Percentiles rank a stretch among this genome's conserved stretches.
Evolutionary conservation across 495 filamentous ascomycete genomes (phyloP).

Genomic region (Cenococcum geophilum): DNA sequence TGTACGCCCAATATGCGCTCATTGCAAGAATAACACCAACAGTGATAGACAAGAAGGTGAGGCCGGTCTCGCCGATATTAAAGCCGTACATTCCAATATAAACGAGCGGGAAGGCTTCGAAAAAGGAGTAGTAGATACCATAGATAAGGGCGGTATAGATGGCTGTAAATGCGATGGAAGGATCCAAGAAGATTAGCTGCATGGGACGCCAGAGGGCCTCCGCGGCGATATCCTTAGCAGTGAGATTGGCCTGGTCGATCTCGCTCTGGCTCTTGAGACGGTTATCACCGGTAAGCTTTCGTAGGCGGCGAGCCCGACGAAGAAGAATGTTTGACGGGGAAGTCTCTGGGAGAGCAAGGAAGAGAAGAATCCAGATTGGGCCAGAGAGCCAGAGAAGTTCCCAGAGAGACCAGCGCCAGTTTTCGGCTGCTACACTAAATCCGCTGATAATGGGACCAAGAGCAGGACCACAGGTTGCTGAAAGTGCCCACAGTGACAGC

Average conservation of each 20-base stretch:
- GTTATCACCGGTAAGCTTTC: slow-evolving; percentile 36
- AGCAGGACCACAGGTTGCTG: slow-evolving; percentile 45
- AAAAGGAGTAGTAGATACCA: slow-evolving; percentile 65
- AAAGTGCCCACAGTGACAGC: slow-evolving; percentile 49
- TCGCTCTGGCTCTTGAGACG: slow-evolving; percentile 35
- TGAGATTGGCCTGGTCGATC: slow-evolving; percentile 44
- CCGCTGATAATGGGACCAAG: slow-evolving; percentile 59
- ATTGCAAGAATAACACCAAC: slow-evolving; percentile 52
- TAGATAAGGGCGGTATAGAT: slow-evolving; percentile 59
- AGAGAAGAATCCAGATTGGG: slow-evolving; percentile 45
- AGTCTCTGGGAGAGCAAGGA: slow-evolving; percentile 54
- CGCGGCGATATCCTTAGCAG: slow-evolving; percentile 43
- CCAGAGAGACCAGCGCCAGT: slow-evolving; percentile 42
- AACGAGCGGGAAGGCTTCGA: slow-evolving; percentile 69
- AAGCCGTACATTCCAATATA: slow-evolving; percentile 59
- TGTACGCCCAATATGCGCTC: slow-evolving; percentile 47
- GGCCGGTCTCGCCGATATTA: slow-evolving; percentile 54
- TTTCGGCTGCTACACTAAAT: slow-evolving; percentile 53
- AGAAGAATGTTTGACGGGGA: slow-evolving; percentile 49
- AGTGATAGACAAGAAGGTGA: slow-evolving; percentile 59
- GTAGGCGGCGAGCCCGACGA: slow-evolving; percentile 51
- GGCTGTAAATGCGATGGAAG: slow-evolving; percentile 56
- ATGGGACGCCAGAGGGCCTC: slow-evolving; percentile 58
- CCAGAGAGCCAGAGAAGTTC: slow-evolving; percentile 47
- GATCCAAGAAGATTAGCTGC: slow-evolving; percentile 58